Evolutionary conservation across 768 basidiomycete species (phyloP).

Genomic region (Russula ochroleuca): DNA sequence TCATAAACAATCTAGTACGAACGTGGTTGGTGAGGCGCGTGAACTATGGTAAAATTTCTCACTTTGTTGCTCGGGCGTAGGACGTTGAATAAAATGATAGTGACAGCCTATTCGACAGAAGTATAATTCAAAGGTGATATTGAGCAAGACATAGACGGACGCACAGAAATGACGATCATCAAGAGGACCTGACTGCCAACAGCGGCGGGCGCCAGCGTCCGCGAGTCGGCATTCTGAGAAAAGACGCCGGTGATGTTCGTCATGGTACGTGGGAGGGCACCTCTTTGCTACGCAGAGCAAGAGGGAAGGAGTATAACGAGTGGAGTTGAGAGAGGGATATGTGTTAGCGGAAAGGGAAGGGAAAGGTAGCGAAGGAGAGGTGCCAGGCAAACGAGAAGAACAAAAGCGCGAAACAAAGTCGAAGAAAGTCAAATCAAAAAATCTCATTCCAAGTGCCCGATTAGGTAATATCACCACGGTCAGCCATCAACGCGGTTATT

Average conservation of each 20-base stretch:
- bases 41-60: slow-evolving; percentile 18
- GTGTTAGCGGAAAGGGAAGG: not conserved
- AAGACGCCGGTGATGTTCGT: slow-evolving; percentile 35
- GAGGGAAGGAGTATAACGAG: not conserved
- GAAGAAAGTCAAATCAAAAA: not conserved
- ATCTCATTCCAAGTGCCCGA: not conserved
- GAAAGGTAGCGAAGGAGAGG: not conserved
- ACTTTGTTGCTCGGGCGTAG: slow-evolving; percentile 90
- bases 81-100: slow-evolving; percentile 73
- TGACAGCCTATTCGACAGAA: slow-evolving; percentile 45
- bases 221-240: slow-evolving; percentile 34
- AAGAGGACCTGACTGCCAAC: slow-evolving; percentile 74
- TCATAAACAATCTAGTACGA: slow-evolving; percentile 75
- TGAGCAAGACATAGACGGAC: slow-evolving; percentile 30
- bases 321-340: not conserved
- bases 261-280: slow-evolving; percentile 29
- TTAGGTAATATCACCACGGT: slow-evolving; percentile 1
- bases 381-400: not conserved
- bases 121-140: slow-evolving; percentile 6
- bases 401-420: not conserved
- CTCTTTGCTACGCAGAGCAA: not conserved
- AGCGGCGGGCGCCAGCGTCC: slow-evolving; percentile 76
- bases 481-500: slow-evolving; percentile 49
- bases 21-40: not conserved
- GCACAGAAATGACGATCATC: slow-evolving; percentile 69